These are phyloP conservation scores for Marasmius fiardii DNA, from an alignment of 1,284 basidiomycete genomes.

Conservation along the genomic window DNA sequence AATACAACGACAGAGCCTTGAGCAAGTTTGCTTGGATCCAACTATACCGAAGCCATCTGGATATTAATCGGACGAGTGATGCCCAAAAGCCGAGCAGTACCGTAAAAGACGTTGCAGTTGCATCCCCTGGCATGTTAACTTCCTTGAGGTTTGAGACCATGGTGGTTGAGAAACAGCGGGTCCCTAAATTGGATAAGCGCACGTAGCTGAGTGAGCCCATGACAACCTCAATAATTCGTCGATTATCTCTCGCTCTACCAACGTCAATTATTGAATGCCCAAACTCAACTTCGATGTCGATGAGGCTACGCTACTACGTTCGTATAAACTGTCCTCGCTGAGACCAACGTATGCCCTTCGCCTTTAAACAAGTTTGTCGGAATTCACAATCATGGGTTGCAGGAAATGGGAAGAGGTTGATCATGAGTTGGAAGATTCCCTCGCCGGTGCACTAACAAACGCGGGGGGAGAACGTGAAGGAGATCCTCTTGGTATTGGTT, in stretches of 20 bases:
- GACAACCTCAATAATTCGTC: too few species aligned
- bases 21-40: constrained; percentile 6
- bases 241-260: neutral
- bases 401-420: constrained; percentile 83
- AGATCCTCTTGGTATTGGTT: constrained; percentile 69
- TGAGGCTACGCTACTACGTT: constrained; percentile 70
- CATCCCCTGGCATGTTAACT: neutral
- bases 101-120: neutral
- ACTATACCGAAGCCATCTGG: neutral
- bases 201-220: too few species aligned
- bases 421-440: constrained; percentile 68
- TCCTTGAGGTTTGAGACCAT: constrained; percentile 1
- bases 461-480: constrained; percentile 50
- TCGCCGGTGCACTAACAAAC: constrained; percentile 57
- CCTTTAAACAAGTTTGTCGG: constrained; percentile 8
- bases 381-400: neutral
- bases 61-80: neutral
- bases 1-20: constrained; percentile 6
- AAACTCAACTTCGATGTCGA: constrained; percentile 66
- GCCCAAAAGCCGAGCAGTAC: neutral
- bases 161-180: neutral
- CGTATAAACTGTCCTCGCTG: constrained; percentile 70
- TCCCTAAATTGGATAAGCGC: neutral
- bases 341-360: constrained; percentile 53
- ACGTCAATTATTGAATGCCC: constrained; percentile 27